These are phyloP conservation scores for Cordyceps javanica DNA, from an alignment of 2,329 filamentous ascomycete species.

Conservation along the genomic window DNA sequence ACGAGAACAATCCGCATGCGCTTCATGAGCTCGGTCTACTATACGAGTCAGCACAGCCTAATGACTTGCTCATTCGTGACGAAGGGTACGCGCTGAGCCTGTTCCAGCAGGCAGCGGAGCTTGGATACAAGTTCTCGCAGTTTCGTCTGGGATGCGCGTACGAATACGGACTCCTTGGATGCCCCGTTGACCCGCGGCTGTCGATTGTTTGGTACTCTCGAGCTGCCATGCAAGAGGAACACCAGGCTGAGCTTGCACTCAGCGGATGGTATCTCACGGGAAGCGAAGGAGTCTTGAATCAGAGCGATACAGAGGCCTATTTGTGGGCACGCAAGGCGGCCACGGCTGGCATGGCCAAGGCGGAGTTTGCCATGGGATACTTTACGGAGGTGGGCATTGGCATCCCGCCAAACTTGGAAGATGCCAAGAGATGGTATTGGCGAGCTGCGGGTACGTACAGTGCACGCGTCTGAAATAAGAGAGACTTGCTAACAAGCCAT, in stretches of 20 bases:
- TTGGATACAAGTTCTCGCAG: slow-evolving; percentile 94
- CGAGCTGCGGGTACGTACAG: slow-evolving; percentile 78
- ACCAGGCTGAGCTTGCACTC: slow-evolving; percentile 80
- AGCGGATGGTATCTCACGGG: slow-evolving; percentile 96
- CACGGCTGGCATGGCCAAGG: slow-evolving; percentile 79
- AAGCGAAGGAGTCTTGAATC: slow-evolving; percentile 76
- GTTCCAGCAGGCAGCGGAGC: slow-evolving; percentile 76
- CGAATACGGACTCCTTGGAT: slow-evolving; percentile 82
- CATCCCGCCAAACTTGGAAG: slow-evolving; percentile 76
- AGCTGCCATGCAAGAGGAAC: slow-evolving; percentile 87
- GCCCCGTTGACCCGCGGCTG: slow-evolving; percentile 72
- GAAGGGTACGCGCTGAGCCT: slow-evolving; percentile 74
- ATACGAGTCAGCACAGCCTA: slow-evolving; percentile 57
- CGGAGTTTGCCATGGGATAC: slow-evolving; percentile 95
- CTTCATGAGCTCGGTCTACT: slow-evolving; percentile 77
- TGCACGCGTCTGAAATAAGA: neutral
- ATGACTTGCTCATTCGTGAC: slow-evolving; percentile 72
- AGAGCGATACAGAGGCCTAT: slow-evolving; percentile 94
- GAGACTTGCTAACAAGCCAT: slow-evolving; percentile 2
- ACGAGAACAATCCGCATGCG: slow-evolving; percentile 87
- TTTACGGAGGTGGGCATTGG: slow-evolving; percentile 96
- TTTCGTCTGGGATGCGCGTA: slow-evolving; percentile 82
- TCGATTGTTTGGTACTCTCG: slow-evolving; percentile 93
- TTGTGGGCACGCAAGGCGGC: slow-evolving; percentile 95
- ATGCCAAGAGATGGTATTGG: slow-evolving; percentile 98